These are phyloP conservation scores for Leccinum disarticulatum DNA, from an alignment of 768 basidiomycete species.

Conservation along the genomic window DNA sequence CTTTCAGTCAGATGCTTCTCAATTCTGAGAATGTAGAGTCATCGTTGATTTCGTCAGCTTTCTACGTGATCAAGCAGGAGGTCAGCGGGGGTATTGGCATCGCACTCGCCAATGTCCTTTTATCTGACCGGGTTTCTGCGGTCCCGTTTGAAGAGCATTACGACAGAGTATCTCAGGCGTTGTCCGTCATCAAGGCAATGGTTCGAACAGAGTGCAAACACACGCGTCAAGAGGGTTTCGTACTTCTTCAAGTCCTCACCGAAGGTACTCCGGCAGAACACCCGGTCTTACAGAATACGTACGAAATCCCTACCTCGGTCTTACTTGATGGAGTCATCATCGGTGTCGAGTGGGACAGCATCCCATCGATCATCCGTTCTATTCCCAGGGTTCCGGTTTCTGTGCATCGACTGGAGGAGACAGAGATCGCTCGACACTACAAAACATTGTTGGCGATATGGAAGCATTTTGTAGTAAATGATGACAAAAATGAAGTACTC, in stretches of 20 bases:
- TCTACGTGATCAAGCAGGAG: constrained; percentile 48
- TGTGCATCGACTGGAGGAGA: constrained; percentile 37
- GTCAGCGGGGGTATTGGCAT: constrained; percentile 44
- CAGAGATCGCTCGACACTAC: constrained; percentile 42
- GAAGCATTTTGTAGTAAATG: constrained; percentile 29
- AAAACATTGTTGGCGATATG: constrained; percentile 39
- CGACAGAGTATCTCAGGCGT: constrained; percentile 33
- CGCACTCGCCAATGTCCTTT: constrained; percentile 40
- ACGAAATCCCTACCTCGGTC: constrained; percentile 29
- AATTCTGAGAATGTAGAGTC: constrained; percentile 19
- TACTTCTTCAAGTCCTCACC: constrained; percentile 39
- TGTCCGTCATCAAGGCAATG: constrained; percentile 43
- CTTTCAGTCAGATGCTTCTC: constrained; percentile 43
- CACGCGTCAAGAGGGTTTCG: constrained; percentile 34
- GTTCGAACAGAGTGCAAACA: constrained; percentile 23
- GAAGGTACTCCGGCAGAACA: constrained; percentile 18
- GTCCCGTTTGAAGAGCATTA: constrained; percentile 10
- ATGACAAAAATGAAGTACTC: constrained; percentile 16
- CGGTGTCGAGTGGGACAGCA: constrained; percentile 22
- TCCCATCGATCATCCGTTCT: constrained; percentile 29
- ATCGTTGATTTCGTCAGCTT: constrained; percentile 36
- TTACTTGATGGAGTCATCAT: constrained; percentile 50
- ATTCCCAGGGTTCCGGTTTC: constrained; percentile 25
- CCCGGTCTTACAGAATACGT: constrained; percentile 4
- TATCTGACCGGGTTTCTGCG: constrained; percentile 20